Evolutionary conservation across 805 yeast species (phyloP).

Genomic region (Tetrapisispora fleetii): DNA sequence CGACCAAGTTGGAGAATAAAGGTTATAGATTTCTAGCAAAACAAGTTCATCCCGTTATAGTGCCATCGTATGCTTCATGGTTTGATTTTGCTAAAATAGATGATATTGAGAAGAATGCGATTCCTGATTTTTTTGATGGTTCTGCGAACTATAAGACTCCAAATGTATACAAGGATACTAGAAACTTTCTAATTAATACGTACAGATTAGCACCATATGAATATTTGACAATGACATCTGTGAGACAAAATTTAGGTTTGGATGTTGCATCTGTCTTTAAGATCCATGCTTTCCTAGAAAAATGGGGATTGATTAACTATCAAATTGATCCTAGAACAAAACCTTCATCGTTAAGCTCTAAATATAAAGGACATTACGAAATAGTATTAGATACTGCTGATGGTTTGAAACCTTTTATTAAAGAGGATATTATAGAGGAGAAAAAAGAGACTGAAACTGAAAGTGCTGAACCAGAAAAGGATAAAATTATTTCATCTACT

Average conservation of each 20-base stretch:
- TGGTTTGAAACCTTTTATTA: constrained; percentile 66
- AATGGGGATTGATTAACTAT: constrained; percentile 91
- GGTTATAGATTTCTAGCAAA: constrained; percentile 27
- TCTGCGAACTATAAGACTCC: constrained; percentile 72
- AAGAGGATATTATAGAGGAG: not conserved
- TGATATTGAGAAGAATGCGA: constrained; percentile 67
- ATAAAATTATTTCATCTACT: not conserved
- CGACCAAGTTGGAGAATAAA: constrained; percentile 28
- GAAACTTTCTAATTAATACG: constrained; percentile 83
- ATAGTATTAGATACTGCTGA: constrained; percentile 84
- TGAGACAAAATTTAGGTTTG: constrained; percentile 81
- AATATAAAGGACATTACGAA: constrained; percentile 93
- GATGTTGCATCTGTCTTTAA: constrained; percentile 85
- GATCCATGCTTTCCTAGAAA: constrained; percentile 70
- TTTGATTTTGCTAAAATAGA: constrained; percentile 64
- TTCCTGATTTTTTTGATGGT: constrained; percentile 80
- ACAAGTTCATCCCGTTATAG: constrained; percentile 75
- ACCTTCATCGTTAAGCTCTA: constrained; percentile 85
- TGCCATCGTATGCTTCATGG: constrained; percentile 88
- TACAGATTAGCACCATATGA: constrained; percentile 85
- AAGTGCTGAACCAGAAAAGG: not conserved
- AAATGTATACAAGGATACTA: constrained; percentile 64
- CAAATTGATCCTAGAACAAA: constrained; percentile 77
- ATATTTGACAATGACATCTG: constrained; percentile 80
- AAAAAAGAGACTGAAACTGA: constrained; percentile 7